Evolutionary conservation across 331 rosid genomes (phyloP), one percentile per base, ranked within the genome.

Genomic region (Prunus yedoensis): DNA sequence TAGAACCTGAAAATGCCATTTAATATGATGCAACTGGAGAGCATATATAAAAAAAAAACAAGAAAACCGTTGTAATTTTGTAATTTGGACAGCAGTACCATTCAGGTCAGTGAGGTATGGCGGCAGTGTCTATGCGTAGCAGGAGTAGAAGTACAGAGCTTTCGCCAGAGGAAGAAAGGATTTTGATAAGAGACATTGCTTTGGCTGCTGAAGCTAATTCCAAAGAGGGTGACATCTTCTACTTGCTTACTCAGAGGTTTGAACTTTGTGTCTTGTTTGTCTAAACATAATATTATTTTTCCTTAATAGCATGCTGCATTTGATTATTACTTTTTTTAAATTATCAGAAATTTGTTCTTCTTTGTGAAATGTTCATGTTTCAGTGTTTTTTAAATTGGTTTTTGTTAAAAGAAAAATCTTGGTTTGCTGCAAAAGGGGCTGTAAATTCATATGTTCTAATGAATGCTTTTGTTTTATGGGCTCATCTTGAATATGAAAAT

Each of bases 131-230:
- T 67, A 79, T 93, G 86, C 78, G 93, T 83, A 82, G 77, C 66
- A 87, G 83, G 61, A 77, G 78, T 62, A 76, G 81, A 64, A 83
- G 76, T 38, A 57, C 79, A 59, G 96, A 90, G 85, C 86, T 91
- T 64, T 83, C 84, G 32, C 92, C 97, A 1, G 99, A 94, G 66
- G 96, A 92, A 79, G 99, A 94, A 87, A 89, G 99, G 84, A 85
- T 92, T 70, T 82, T 84, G 91, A 94, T 94, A 66, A 83, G 91
- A 76, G 99, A 92, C 89, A 92, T 94, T 88, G 97, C 97, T 68
- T 80, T 89, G 66, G 76, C 97, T 78, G 85, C 96, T 17, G 96
- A 94, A 87, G 72, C 97, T 43, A 89, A 80, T 77, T 76, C 79
- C 85, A 94, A 94, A 84, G 97, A 94, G 78, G 99, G 97, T 66